Percentiles rank a stretch among this genome's conserved stretches.
Conservation (phyloP, 2,329 filamentous ascomycete genomes). For the Penicillium sclerotigenum region DNA sequence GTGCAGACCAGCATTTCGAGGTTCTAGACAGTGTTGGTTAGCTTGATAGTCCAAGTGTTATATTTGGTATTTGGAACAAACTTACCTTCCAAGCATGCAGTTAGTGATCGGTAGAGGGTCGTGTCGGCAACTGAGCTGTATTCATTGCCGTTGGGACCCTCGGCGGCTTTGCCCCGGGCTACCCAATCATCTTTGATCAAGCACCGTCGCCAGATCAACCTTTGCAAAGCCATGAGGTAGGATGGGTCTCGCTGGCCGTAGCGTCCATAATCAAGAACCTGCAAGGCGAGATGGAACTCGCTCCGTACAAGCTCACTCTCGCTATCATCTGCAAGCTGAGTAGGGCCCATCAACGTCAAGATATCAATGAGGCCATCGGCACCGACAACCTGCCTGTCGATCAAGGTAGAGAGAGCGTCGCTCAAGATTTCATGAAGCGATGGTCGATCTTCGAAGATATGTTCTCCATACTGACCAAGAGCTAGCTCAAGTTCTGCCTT, state of each 20-base stretch:
- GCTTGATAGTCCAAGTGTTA: not conserved
- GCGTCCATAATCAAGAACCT: conserved; percentile 53
- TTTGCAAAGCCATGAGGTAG: conserved; percentile 27
- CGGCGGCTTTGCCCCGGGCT: conserved; percentile 70
- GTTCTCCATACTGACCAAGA: conserved; percentile 62
- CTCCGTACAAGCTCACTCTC: conserved; percentile 50
- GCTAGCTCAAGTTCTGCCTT: conserved; percentile 74
- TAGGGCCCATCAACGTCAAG: conserved; percentile 72
- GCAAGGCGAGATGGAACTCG: conserved; percentile 73
- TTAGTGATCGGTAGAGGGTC: conserved; percentile 65
- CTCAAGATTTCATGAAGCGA: conserved; percentile 70
- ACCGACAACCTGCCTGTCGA: conserved; percentile 67
- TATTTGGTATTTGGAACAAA: conserved; percentile 1
- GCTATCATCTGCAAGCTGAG: conserved; percentile 44
- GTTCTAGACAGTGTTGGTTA: conserved; percentile 16
- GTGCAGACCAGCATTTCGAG: conserved; percentile 13
- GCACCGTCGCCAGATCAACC: conserved; percentile 77
- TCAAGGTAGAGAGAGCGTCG: conserved; percentile 64
- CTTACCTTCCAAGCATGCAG: conserved; percentile 57
- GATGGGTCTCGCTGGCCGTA: conserved; percentile 51
- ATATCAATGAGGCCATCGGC: conserved; percentile 56
- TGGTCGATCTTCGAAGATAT: conserved; percentile 56
- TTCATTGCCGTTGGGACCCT: conserved; percentile 68
- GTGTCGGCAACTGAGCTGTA: conserved; percentile 62
- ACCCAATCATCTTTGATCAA: conserved; percentile 83